Evolutionary conservation across 2,329 filamentous ascomycete species (phyloP), one percentile per base, ranked within the genome.

Genomic region (Scedosporium minutisporum): DNA sequence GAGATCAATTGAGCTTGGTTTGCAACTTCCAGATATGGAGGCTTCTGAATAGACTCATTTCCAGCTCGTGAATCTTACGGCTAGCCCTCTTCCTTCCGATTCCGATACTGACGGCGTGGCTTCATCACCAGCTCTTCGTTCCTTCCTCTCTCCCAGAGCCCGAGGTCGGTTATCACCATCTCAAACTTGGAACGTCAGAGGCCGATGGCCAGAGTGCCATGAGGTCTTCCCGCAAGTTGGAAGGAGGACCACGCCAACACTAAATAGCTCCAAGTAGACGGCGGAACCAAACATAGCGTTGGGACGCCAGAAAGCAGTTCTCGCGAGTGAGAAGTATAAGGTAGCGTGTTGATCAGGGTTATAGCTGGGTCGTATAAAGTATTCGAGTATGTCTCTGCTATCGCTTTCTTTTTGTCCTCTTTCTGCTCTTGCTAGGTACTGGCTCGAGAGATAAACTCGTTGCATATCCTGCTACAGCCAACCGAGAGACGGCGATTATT

Each of bases 341-440:
- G 61, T 48, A 62, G 55, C 53, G 61, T 57, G 53, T 41, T 27
- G 61, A 46, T 44, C 61, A 48, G 57, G 60, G 55, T 38, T 42
- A 53, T 55, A 77, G 73, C 73, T 74, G 74, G 74, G 76, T 76
- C 76, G 76, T 55, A 55, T 55, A 55, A 55, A 75, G 74, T 74
- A 73, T 72, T 75, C 64, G 29, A 33, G 57, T 69, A 65, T 71
- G 61, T 58, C 65, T 72, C 76, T 88, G 87, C 87, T 89, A 90
- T 86, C 86, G 83, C 86, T 75, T 67, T 38, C 33, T 38, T 38
- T 14, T 38, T 65, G 62, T 33, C 67, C 69, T 67, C 64, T 73
- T 74, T 75, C 66, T 69, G 69, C 64, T 74, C 75, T 76, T 76
- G 75, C 86, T 89, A 89, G 84, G 82, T 84, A 83, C 60, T 61